Evolutionary conservation across 2,329 filamentous ascomycete species (phyloP).

Genomic region (Teratosphaeria pseudoeucalypti): DNA sequence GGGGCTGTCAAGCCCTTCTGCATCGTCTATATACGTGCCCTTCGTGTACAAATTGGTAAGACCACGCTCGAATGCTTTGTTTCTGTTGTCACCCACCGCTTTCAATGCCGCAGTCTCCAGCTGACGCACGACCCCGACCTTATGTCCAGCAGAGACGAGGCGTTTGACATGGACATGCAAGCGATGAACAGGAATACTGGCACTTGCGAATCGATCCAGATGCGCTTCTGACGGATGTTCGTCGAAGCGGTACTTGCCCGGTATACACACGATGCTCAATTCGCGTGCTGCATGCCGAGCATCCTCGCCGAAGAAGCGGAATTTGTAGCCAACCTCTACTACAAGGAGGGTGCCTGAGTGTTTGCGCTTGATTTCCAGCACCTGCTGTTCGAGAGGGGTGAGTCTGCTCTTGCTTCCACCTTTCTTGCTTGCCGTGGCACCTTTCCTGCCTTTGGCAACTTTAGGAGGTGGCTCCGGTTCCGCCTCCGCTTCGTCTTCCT

Average conservation of each 20-base stretch:
- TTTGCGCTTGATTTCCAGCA: conserved; percentile 85
- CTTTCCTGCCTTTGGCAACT: conserved; percentile 37
- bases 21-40: conserved; percentile 91
- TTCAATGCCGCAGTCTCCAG: conserved; percentile 92
- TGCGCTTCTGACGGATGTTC: conserved; percentile 91
- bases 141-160: conserved; percentile 82
- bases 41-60: conserved; percentile 97
- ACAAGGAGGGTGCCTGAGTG: conserved; percentile 84
- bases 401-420: conserved; percentile 54
- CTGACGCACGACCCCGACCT: conserved; percentile 90
- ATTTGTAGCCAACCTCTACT: conserved; percentile 96
- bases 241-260: conserved; percentile 87
- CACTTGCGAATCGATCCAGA: conserved; percentile 82
- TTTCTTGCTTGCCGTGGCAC: conserved; percentile 53
- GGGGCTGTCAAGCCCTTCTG: conserved; percentile 61
- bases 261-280: conserved; percentile 90
- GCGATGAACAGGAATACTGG: conserved; percentile 87
- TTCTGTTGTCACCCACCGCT: conserved; percentile 87
- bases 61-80: conserved; percentile 81
- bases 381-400: conserved; percentile 88
- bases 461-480: conserved; percentile 39
- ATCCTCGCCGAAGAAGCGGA: conserved; percentile 93
- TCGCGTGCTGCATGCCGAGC: conserved; percentile 81
- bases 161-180: conserved; percentile 90
- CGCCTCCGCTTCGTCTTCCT: conserved; percentile 48